phyloP scores from a whole-genome alignment of 306 rosid genomes.

The Quercus alba region DNA sequence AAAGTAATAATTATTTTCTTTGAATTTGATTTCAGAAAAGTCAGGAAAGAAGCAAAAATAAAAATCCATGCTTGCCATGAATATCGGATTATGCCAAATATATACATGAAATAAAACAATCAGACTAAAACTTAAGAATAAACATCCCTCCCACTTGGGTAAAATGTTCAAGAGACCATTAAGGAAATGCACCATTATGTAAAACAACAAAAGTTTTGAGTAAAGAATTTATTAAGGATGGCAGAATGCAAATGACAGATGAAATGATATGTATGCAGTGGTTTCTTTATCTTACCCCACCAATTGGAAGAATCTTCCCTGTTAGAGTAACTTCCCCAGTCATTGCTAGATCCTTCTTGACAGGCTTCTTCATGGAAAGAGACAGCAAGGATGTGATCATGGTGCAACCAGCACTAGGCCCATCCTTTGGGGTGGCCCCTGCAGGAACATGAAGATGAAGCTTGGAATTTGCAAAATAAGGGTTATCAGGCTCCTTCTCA shows the following conservation, averaged over 20 bases:
- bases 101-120: not conserved
- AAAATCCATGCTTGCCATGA: not conserved
- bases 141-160: not conserved
- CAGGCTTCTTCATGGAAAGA: conserved; percentile 84
- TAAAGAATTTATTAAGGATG: not conserved
- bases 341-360: conserved; percentile 92
- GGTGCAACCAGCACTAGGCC: conserved; percentile 99
- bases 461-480: conserved; percentile 74
- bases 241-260: not conserved
- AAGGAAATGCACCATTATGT: not conserved
- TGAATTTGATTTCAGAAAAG: not conserved
- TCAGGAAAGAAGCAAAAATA: not conserved
- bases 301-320: conserved; percentile 97
- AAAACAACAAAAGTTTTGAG: not conserved
- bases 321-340: conserved; percentile 98
- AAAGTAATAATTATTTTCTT: not conserved
- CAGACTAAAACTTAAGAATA: not conserved
- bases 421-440: conserved; percentile 98
- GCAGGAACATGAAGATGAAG: conserved; percentile 98
- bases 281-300: conserved; percentile 70
- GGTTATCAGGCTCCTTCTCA: conserved; percentile 55
- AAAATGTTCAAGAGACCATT: not conserved
- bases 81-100: not conserved
- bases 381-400: conserved; percentile 95
- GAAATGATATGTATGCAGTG: not conserved